These are phyloP conservation scores for Ophiocytium majus DNA, from an alignment of 352 stramenopile species.

Conservation along the genomic window DNA sequence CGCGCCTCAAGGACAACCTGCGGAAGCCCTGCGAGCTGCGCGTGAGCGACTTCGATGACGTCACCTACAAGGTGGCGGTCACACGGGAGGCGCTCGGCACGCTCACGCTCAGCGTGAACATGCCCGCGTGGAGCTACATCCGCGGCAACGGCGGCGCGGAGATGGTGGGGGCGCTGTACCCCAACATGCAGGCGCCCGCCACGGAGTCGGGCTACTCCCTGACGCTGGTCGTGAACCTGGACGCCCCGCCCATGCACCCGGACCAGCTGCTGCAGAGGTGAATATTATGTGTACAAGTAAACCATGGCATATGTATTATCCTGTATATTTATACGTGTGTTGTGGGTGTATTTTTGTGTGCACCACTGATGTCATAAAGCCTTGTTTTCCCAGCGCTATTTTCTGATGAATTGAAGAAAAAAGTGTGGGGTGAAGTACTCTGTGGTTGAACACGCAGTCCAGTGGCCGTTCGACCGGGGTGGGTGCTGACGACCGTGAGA, in stretches of 20 bases:
- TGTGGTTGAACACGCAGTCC: no score
- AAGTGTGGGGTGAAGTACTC: no score
- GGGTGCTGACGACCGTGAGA: no score
- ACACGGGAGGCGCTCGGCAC: neutral
- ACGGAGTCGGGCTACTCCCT: conserved; percentile 53
- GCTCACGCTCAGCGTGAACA: conserved; percentile 18
- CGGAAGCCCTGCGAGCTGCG: conserved; percentile 57
- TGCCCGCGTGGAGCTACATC: conserved; percentile 5
- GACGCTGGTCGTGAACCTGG: conserved; percentile 57
- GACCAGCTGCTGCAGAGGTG: conserved; percentile 49
- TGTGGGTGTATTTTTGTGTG: neutral
- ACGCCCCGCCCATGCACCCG: conserved; percentile 36
- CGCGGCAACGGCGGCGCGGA: conserved; percentile 43
- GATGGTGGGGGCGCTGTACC: conserved; percentile 50
- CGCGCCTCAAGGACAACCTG: conserved; percentile 49
- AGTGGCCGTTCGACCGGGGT: no score
- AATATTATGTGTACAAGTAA: neutral
- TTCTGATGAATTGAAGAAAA: no score
- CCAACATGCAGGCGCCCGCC: conserved; percentile 33
- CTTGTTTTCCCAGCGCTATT: no score
- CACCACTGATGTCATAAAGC: neutral
- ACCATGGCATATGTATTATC: no score
- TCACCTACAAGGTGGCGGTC: conserved; percentile 52
- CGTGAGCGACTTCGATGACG: conserved; percentile 56
- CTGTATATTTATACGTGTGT: neutral